Evolutionary conservation across 495 filamentous ascomycete species (phyloP), one percentile per base, ranked within the genome.

Genomic region (Evernia prunastri): DNA sequence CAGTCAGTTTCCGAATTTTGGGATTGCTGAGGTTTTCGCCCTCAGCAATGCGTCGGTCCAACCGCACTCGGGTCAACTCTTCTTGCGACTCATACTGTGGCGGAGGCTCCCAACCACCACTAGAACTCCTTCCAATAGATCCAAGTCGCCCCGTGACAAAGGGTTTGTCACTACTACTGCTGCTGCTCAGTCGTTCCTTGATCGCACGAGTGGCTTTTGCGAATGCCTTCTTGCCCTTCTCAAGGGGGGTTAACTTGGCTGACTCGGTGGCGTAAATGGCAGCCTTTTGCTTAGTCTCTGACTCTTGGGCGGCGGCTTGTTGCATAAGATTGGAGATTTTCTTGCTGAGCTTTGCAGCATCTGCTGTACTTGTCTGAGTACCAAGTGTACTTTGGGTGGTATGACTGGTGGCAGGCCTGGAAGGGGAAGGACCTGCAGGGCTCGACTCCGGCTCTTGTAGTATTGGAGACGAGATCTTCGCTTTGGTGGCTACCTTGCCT

Each of bases 21-120:
- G 64, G 58, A 18, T 63, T 70, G 56, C 65, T 60, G 3, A 67
- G 47, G 27, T 71, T 71, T 18, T 35, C 53, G 4, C 67, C 67
- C 31, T 71, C 69, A 31, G 64, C 61, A 23, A 64, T 63, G 20
- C 69, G 67, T 47, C 67, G 59, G 39, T 58, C 59, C 18, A 69
- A 12, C 40, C 59, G 29, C 12, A 4, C 56, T 20, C 58, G 63
- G 18, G 36, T 47, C 27, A 61, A 29, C 42, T 61, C 58, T 37
- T 57, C 53, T 18, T 36, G 51, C n/a, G 51, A 47, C 53, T 58
- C 60, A 35, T 63, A 67, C 25, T 47, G 37, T 56, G 43, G 57
- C 43, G 57, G 56, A 53, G 58, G 43, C 29, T 60, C 63, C 31
- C 42, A 60, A 20, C 49, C 40, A 45, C 47, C 42, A 39, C 33